A percentile compares a stretch with the other conserved stretches of the same genome.
phyloP scores from a whole-genome alignment of 1,284 basidiomycete species.

The Earliella scabrosa region DNA sequence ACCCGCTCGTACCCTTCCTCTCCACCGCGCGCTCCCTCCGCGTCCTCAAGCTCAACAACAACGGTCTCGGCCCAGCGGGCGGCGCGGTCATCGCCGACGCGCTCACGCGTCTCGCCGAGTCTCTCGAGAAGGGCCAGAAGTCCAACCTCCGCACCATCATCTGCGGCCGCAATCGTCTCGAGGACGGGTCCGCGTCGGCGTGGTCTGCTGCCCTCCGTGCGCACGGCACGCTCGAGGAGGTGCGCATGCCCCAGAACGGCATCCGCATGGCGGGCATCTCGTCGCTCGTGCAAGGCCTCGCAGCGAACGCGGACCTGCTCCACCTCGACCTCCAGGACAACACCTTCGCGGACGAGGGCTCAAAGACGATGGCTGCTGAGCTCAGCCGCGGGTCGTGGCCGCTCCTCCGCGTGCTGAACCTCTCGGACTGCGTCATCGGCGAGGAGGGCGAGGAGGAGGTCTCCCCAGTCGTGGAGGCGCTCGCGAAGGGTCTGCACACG shows the following conservation, averaged over 20 bases:
- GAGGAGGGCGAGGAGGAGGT: conserved; percentile 67
- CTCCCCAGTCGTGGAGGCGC: conserved; percentile 65
- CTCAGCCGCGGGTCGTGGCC: conserved; percentile 67
- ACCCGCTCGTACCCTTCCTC: conserved; percentile 93
- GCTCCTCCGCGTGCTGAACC: conserved; percentile 76
- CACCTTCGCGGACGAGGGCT: conserved; percentile 83
- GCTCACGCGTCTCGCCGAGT: conserved; percentile 76
- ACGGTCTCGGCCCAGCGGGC: conserved; percentile 94
- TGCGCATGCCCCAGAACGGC: conserved; percentile 96
- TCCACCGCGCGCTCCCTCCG: conserved; percentile 79
- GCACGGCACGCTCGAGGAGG: conserved; percentile 82
- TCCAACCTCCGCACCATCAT: conserved; percentile 83
- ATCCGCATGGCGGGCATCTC: conserved; percentile 94
- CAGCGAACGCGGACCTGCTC: conserved; percentile 70
- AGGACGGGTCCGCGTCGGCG: conserved; percentile 84
- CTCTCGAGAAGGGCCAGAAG: conserved; percentile 66
- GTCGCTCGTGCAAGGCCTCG: conserved; percentile 79
- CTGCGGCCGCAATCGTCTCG: conserved; percentile 94
- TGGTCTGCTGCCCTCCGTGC: conserved; percentile 92
- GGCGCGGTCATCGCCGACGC: conserved; percentile 89
- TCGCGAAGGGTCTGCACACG: conserved; percentile 75
- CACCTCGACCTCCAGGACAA: conserved; percentile 96
- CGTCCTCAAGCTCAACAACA: conserved; percentile 94
- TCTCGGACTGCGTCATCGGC: conserved; percentile 92
- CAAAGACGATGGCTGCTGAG: conserved; percentile 75